phyloP scores from a whole-genome alignment of 1,284 basidiomycete genomes.

The Stygiomarasmius scandens region DNA sequence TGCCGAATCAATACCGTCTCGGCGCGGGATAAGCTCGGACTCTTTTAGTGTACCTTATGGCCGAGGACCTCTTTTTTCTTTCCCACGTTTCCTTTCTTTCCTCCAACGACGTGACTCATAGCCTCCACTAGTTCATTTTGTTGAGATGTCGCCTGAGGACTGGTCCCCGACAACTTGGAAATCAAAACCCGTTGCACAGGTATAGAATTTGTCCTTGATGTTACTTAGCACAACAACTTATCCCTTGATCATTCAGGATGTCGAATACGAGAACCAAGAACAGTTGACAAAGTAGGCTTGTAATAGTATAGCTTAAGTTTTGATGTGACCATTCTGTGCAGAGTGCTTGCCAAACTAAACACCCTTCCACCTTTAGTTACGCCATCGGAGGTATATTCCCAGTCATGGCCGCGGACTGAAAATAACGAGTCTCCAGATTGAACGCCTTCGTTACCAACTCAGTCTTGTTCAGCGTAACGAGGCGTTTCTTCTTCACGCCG shows the following conservation, averaged over 20 bases:
- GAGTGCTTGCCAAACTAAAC: conserved; percentile 77
- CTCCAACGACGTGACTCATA: not conserved
- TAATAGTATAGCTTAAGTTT: conserved; percentile 3
- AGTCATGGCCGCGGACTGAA: not conserved
- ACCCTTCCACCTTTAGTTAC: conserved; percentile 87
- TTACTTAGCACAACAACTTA: not conserved
- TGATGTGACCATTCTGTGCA: conserved; percentile 30
- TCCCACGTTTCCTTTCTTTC: not conserved
- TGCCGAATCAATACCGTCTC: too few relatives aligned
- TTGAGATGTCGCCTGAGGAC: conserved; percentile 12
- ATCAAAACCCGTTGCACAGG: conserved; percentile 69
- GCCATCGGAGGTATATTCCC: conserved; percentile 75
- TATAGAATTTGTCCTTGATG: conserved; percentile 24
- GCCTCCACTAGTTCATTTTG: not conserved
- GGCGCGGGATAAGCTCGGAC: too few relatives aligned
- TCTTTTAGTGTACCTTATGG: too few relatives aligned
- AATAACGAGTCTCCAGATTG: conserved; percentile 62
- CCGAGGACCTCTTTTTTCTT: not conserved
- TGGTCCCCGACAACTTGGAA: conserved; percentile 65
- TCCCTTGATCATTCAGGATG: conserved; percentile 39
- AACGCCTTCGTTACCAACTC: conserved; percentile 82
- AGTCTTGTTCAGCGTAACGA: conserved; percentile 82
- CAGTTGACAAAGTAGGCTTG: conserved; percentile 46
- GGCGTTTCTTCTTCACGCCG: conserved; percentile 94
- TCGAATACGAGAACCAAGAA: conserved; percentile 53